Conservation (phyloP, 805 yeast genomes). For the Babjeviella inositovora region DNA sequence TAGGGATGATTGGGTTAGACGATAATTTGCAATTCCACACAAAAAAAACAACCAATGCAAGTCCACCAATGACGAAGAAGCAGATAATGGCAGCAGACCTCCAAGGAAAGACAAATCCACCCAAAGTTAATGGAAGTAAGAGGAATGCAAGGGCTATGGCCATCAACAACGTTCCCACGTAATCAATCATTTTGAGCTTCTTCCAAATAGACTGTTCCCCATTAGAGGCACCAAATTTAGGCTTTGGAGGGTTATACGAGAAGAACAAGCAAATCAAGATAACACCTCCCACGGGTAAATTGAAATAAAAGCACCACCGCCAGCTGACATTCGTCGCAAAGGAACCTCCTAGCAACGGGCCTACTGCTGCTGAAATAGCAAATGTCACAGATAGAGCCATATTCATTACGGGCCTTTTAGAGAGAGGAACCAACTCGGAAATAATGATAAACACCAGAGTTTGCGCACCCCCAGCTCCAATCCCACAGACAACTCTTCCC, state of each 20-base stretch:
- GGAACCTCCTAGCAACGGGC: slow-evolving; percentile 24
- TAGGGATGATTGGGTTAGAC: slow-evolving; percentile 14
- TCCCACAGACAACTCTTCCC: slow-evolving; percentile 21
- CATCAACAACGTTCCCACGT: slow-evolving; percentile 15
- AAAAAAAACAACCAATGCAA: slow-evolving; percentile 9
- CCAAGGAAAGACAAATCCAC: slow-evolving; percentile 20
- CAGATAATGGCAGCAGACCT: slow-evolving; percentile 17
- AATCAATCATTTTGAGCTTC: slow-evolving; percentile 16
- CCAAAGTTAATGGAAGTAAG: slow-evolving; percentile 18
- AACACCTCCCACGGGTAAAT: slow-evolving; percentile 20
- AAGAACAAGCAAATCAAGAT: slow-evolving; percentile 12
- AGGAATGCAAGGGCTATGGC: slow-evolving; percentile 15
- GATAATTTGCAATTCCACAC: slow-evolving; percentile 15
- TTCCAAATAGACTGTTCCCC: too few species aligned
- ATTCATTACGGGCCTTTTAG: slow-evolving; percentile 15
- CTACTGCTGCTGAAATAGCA: slow-evolving; percentile 18
- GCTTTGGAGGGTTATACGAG: slow-evolving; percentile 20
- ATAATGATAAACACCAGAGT: slow-evolving; percentile 21
- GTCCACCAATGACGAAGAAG: slow-evolving; percentile 16
- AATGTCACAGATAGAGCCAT: slow-evolving; percentile 17
- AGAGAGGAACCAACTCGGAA: slow-evolving; percentile 19
- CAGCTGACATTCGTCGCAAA: slow-evolving; percentile 18
- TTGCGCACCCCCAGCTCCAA: slow-evolving; percentile 22
- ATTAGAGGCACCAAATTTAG: slow-evolving; percentile 9
- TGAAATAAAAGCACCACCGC: slow-evolving; percentile 26